phyloP scores from a whole-genome alignment of 2,329 filamentous ascomycete genomes.

The Trichoderma sp. region DNA sequence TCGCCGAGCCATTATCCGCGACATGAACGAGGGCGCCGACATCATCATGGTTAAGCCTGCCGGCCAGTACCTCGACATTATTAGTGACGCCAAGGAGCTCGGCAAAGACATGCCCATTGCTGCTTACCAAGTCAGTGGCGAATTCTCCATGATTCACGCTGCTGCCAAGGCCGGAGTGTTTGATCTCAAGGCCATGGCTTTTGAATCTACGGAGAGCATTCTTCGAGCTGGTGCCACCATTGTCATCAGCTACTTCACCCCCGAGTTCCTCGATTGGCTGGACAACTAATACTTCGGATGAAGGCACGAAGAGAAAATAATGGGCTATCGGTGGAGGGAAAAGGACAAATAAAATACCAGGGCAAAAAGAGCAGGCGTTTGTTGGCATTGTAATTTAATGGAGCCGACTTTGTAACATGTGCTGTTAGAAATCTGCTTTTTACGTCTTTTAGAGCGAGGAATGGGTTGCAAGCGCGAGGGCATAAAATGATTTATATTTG shows the following conservation, averaged over 20 bases:
- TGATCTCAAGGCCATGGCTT: constrained; percentile 89
- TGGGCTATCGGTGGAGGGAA: neutral
- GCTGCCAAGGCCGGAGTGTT: constrained; percentile 95
- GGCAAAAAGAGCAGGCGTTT: constrained; percentile 8
- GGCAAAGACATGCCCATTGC: constrained; percentile 88
- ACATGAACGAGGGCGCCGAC: constrained; percentile 91
- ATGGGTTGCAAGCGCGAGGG: neutral
- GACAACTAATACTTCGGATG: constrained; percentile 41
- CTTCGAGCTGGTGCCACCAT: constrained; percentile 90
- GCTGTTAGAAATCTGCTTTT: neutral
- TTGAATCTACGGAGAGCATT: constrained; percentile 92
- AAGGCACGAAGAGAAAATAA: neutral
- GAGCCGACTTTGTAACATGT: neutral
- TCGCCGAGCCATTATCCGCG: constrained; percentile 81
- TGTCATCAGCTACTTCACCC: constrained; percentile 90
- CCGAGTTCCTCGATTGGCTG: constrained; percentile 69
- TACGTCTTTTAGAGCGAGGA: neutral
- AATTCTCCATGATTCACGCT: constrained; percentile 97
- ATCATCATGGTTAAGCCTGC: constrained; percentile 99
- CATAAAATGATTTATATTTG: neutral
- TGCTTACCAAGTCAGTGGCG: constrained; percentile 94
- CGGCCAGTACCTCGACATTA: constrained; percentile 93
- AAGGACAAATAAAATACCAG: neutral
- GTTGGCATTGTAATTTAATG: neutral
- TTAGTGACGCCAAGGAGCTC: constrained; percentile 93